Conservation (phyloP, 306 rosid species). For the Adenanthera pavonina region DNA sequence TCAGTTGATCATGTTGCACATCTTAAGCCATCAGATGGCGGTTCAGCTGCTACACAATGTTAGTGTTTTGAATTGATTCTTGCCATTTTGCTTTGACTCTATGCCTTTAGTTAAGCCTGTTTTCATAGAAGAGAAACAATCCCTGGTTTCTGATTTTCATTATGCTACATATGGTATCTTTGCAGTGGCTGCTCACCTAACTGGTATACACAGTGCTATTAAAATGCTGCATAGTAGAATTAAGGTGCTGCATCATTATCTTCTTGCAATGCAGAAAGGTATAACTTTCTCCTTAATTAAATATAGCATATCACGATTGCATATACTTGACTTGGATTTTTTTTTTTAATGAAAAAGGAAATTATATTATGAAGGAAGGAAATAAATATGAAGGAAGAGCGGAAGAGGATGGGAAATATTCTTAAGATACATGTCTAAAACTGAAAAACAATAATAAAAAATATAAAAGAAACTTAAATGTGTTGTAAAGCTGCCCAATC, state of each 20-base stretch:
- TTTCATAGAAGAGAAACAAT: constrained; percentile 6
- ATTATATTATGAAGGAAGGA: not conserved
- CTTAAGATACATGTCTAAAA: not conserved
- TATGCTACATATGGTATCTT: constrained; percentile 17
- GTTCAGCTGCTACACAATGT: constrained; percentile 97
- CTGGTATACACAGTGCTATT: constrained; percentile 94
- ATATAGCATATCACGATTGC: constrained; percentile 25
- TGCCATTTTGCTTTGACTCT: constrained; percentile 26
- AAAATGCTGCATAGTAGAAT: constrained; percentile 97
- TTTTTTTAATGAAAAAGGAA: not conserved
- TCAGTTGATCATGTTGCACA: constrained; percentile 99
- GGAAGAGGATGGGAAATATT: not conserved
- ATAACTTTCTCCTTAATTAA: constrained; percentile 21
- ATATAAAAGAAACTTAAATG: not conserved
- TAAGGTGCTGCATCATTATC: constrained; percentile 85
- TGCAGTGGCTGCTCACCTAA: constrained; percentile 98
- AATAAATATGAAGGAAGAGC: too few relatives aligned
- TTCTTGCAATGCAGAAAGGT: constrained; percentile 96
- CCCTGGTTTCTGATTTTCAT: constrained; percentile 9
- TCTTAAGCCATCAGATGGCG: constrained; percentile 98
- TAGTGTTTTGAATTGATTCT: constrained; percentile 40
- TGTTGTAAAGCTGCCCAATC: not conserved
- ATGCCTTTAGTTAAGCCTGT: constrained; percentile 17
- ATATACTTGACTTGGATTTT: not conserved
- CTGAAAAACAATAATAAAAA: too few relatives aligned